Percentiles rank a stretch among this genome's conserved stretches.
phyloP scores from a whole-genome alignment of 2,329 filamentous ascomycete species.

The Xylaria sp. region DNA sequence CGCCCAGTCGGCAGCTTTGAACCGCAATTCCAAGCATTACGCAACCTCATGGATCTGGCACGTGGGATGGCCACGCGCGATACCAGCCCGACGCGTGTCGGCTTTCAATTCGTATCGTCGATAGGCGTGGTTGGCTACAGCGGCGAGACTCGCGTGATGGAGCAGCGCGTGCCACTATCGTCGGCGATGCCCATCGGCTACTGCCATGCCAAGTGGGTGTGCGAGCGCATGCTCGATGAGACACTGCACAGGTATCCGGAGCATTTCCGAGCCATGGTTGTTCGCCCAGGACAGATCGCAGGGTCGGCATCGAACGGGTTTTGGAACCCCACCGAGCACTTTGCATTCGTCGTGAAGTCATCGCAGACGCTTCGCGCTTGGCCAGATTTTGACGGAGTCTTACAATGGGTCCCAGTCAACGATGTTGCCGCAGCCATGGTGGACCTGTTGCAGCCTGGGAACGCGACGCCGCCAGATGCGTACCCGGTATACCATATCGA shows the following conservation, averaged over 20 bases:
- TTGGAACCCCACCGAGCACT: conserved; percentile 59
- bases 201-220: conserved; percentile 57
- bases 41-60: conserved; percentile 59
- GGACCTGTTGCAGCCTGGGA: conserved; percentile 2
- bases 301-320: conserved; percentile 52
- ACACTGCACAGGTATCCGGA: conserved; percentile 48
- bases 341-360: conserved; percentile 56
- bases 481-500: too few species aligned
- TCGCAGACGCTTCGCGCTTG: conserved; percentile 47
- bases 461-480: too few species aligned
- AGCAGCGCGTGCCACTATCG: conserved; percentile 46
- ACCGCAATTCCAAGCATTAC: conserved; percentile 56
- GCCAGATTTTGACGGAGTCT: conserved; percentile 35
- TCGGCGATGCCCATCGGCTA: conserved; percentile 52
- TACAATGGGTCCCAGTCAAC: conserved; percentile 29
- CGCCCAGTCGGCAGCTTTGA: conserved; percentile 53
- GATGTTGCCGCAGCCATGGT: neutral
- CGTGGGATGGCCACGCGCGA: conserved; percentile 25
- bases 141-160: conserved; percentile 50
- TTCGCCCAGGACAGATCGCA: conserved; percentile 57
- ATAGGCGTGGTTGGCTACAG: conserved; percentile 52
- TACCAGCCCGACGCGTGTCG: conserved; percentile 32
- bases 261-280: conserved; percentile 47
- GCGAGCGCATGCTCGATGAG: conserved; percentile 57
- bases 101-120: conserved; percentile 57